Base-by-base conservation (phyloP, 768 basidiomycete genomes). In the Lactifluus volemus region DNA sequence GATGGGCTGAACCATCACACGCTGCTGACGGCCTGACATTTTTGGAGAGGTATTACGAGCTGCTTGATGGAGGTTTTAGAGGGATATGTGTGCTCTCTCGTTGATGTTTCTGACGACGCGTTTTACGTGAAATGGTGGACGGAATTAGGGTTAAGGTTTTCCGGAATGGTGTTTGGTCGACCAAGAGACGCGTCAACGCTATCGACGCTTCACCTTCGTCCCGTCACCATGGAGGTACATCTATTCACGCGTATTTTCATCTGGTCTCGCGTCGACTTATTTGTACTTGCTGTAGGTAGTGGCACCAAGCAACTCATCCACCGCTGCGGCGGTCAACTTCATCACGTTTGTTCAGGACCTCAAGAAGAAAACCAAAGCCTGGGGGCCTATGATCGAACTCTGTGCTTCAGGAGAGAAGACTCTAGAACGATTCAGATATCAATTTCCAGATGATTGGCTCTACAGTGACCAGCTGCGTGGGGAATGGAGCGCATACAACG, bases 1-100 rank as follows among this genome's bases (percentile, higher is more conserved):
- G 86, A 97, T 97, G 85, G 94, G 94, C 76, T 98, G 96, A 63
- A 98, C 96, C 92, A 98, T 93, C 81, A 98, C 95, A 72, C 93
- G 89, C 72, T 93, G 89, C 72, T 92, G 91, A 70, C 93, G 88
- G 69, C 84, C 85, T 38, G 90, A 92, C 94, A 98, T 98, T 73
- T 70, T 84, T 76, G 59, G 60, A 60, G 29, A 67, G 34, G 19
- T 49, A 15, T 10, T 34, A 34, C 11, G 14, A 17, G 36, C 30
- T 49, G 44, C 11, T 51, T 19, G 36, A 30, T 49, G 52, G 32
- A 34, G n/a, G 21, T 32, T 3, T 57, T 48, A 4, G 45, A 42
- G 45, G 30, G 47, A 57, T 49, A 2, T 56, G 15, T 30, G 55
- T 42, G 17, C 30, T n/a, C 38, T n/a, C 36, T 59, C n/a, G 48